Conservation (phyloP, 306 rosid species). For the Malus asiatica region DNA sequence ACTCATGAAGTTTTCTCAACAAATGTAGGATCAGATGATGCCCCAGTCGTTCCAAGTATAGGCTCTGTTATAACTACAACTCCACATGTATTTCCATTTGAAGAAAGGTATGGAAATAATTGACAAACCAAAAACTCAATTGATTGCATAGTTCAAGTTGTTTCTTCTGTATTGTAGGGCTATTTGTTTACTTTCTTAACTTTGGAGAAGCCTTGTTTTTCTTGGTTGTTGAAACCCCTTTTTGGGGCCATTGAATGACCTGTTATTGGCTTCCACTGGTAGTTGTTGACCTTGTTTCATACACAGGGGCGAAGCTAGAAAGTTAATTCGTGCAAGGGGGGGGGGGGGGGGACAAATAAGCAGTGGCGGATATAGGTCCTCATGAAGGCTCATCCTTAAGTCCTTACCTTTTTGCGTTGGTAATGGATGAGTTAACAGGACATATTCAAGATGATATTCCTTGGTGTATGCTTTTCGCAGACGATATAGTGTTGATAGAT, state of each 20-base stretch:
- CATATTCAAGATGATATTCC: no score
- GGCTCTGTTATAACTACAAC: constrained; percentile 70
- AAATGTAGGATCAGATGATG: constrained; percentile 57
- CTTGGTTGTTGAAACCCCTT: neutral
- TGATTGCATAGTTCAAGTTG: neutral
- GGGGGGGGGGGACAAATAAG: no score
- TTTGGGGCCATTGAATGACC: neutral
- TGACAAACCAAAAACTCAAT: neutral
- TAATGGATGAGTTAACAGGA: no score
- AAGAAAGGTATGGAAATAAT: constrained; percentile 63
- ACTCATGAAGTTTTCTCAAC: constrained; percentile 73
- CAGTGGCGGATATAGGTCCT: no score
- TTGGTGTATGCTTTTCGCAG: no score
- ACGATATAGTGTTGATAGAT: no score
- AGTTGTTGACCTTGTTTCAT: neutral
- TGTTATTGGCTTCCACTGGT: neutral
- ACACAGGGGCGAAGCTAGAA: no score
- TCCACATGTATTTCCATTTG: constrained; percentile 90
- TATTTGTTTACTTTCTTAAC: neutral
- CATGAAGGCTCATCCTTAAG: no score
- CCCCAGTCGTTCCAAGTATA: constrained; percentile 31
- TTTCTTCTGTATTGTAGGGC: neutral
- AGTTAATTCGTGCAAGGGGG: no score
- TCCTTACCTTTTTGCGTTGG: no score
- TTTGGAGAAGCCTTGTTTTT: neutral